These are phyloP conservation scores for Gossypium ekmanianum DNA, from an alignment of 345 rosid genomes.

Conservation along the genomic window DNA sequence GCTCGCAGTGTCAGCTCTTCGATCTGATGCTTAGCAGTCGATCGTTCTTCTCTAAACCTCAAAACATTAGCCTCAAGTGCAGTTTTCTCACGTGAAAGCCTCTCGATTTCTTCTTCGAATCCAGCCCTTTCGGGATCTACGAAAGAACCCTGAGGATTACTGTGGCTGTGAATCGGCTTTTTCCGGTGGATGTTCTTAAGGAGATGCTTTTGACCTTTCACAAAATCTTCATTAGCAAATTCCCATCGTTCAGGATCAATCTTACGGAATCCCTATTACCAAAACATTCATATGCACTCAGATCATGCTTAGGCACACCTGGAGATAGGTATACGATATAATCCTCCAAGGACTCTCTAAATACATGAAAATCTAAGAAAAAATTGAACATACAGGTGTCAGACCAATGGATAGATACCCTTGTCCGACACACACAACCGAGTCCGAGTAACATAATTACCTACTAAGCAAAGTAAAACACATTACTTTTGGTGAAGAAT, in stretches of 20 bases:
- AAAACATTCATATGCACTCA: conserved; percentile 3
- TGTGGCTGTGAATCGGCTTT: conserved; percentile 92
- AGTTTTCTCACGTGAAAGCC: conserved; percentile 62
- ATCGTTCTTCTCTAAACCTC: conserved; percentile 49
- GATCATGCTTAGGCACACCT: too few relatives aligned
- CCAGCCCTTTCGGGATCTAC: conserved; percentile 68
- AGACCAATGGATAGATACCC: too few relatives aligned
- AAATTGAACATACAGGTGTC: too few relatives aligned
- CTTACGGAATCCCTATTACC: conserved; percentile 81
- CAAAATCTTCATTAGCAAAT: conserved; percentile 81
- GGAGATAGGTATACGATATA: too few relatives aligned
- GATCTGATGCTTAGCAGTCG: conserved; percentile 56
- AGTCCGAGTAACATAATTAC: neutral
- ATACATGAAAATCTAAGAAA: too few relatives aligned
- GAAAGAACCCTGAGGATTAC: conserved; percentile 50
- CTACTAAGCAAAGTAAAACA: too few relatives aligned
- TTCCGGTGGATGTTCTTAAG: conserved; percentile 86
- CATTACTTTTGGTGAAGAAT: too few relatives aligned
- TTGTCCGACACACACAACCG: neutral
- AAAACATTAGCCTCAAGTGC: conserved; percentile 55
- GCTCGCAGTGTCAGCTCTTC: conserved; percentile 53
- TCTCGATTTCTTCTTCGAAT: conserved; percentile 69
- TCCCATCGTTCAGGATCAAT: conserved; percentile 95
- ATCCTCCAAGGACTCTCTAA: too few relatives aligned
- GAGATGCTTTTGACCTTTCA: conserved; percentile 81